Conservation (phyloP, 1,284 basidiomycete genomes). For the Psilocybe mexicana region DNA sequence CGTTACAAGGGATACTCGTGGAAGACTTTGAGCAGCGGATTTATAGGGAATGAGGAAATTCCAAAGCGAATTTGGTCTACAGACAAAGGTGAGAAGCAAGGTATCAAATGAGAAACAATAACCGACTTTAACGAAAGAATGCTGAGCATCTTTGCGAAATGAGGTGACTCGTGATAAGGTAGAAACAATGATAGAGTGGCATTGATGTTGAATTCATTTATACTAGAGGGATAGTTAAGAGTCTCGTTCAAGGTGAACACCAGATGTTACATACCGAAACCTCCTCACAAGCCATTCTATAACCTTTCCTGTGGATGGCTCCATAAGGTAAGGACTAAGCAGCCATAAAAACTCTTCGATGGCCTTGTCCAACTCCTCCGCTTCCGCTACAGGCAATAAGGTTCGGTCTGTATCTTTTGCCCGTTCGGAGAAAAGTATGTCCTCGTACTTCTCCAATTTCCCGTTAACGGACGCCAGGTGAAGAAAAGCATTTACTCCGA, state of each 20-base stretch:
- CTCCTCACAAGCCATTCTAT: slow-evolving; percentile 95
- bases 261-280: slow-evolving; percentile 67
- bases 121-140: slow-evolving; percentile 79
- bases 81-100: neutral
- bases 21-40: slow-evolving; percentile 70
- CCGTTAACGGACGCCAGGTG: slow-evolving; percentile 74
- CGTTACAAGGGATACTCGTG: slow-evolving; percentile 65
- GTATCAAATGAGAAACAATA: slow-evolving; percentile 4
- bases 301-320: slow-evolving; percentile 83
- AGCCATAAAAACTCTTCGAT: slow-evolving; percentile 70
- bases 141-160: slow-evolving; percentile 92
- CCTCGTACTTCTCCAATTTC: slow-evolving; percentile 68
- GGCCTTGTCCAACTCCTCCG: slow-evolving; percentile 60
- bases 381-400: slow-evolving; percentile 64
- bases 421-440: slow-evolving; percentile 80
- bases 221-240: slow-evolving; percentile 44
- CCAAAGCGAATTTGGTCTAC: slow-evolving; percentile 54
- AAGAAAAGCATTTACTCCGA: slow-evolving; percentile 81
- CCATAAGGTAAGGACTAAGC: slow-evolving; percentile 81
- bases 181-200: slow-evolving; percentile 83
- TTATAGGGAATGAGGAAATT: slow-evolving; percentile 76
- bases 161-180: slow-evolving; percentile 93
- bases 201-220: slow-evolving; percentile 92
- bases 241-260: neutral
- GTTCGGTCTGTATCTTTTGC: slow-evolving; percentile 82